Base-by-base conservation (phyloP, 257 asterid genomes). In the Verbascum thapsus region DNA sequence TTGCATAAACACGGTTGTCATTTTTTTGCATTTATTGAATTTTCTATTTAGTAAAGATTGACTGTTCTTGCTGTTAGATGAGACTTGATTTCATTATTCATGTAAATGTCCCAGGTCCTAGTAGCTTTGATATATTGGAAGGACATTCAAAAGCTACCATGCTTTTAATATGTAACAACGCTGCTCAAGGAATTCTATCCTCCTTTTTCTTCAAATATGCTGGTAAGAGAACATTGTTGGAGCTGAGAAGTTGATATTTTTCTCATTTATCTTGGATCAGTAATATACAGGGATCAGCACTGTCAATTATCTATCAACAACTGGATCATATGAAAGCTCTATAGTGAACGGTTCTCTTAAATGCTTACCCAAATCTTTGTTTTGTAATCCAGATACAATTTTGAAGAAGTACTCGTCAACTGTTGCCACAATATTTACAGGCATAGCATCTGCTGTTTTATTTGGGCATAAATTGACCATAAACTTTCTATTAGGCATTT, bases 121-220 rank as follows among this genome's bases (percentile, higher is more conserved):
- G 71, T 74, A 88, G 84, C 75, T 83, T 94, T 50, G 81, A 94
- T 78, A 86, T 90, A 72, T 74, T 94, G 57, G 95, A 80, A 77
- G 99, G 99, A 41, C 99, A 85, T 82, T 94, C 99, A 59, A 83
- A 72, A 77, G 99, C 99, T 42, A 94, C 99, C 40, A 81, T 94
- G 77, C 86, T 94, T 66, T 78, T 94, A 54, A 88, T 94, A 71
- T 94, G 98, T 74, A 94, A 94, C 77, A 94, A 94, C 55, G 99
- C 99, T 5, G 98, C 99, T 38, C 99, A 94, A 80, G 99, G 98
- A 66, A 88, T 94, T 68, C 68, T 94, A 60, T 94, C 99, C 61
- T 90, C 99, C 7, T 94, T 94, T 80, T 94, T 94, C 91, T 90
- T 94, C 82, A 94, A 94, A 82, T 94, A 94, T 78, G 98, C 99